phyloP scores from a whole-genome alignment of 768 basidiomycete genomes.

The Pleurotus platypus region DNA sequence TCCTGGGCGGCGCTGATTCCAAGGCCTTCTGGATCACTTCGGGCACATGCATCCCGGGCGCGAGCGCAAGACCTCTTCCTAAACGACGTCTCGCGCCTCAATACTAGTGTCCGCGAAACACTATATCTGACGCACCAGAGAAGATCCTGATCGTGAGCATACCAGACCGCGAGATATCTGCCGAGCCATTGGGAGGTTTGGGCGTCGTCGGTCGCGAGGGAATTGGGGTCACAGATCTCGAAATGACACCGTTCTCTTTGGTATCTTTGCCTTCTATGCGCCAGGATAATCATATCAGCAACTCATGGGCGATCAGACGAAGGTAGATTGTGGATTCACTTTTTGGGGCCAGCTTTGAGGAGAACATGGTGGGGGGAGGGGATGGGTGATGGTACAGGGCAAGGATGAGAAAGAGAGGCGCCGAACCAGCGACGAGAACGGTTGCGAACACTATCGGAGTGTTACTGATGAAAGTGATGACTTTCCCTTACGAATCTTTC shows the following conservation, averaged over 20 bases:
- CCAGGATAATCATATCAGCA: constrained; percentile 3
- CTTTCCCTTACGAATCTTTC: background rate
- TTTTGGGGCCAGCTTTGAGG: constrained; percentile 50
- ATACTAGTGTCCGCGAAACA: too few species aligned
- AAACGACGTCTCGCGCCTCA: background rate
- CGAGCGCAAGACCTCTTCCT: constrained; percentile 81
- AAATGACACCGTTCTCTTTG: constrained; percentile 67
- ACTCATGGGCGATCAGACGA: constrained; percentile 2
- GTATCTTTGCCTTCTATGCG: constrained; percentile 61
- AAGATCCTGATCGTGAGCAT: constrained; percentile 96
- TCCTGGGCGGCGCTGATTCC: constrained; percentile 52
- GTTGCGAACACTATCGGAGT: constrained; percentile 7
- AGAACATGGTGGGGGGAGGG: constrained; percentile 33
- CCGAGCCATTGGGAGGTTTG: constrained; percentile 43
- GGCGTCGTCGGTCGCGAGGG: constrained; percentile 82
- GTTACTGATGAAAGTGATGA: constrained; percentile 3
- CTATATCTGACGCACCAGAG: constrained; percentile 55
- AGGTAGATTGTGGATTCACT: constrained; percentile 15
- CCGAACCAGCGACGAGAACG: constrained; percentile 11
- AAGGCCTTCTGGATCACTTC: constrained; percentile 83
- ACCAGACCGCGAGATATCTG: constrained; percentile 70
- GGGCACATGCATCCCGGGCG: constrained; percentile 77
- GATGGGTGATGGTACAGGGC: constrained; percentile 8
- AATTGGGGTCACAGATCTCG: constrained; percentile 78
- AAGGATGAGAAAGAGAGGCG: constrained; percentile 21